Base-by-base conservation (phyloP, 2,329 filamentous ascomycete genomes). In the Teratosphaeriaceae sp. region DNA sequence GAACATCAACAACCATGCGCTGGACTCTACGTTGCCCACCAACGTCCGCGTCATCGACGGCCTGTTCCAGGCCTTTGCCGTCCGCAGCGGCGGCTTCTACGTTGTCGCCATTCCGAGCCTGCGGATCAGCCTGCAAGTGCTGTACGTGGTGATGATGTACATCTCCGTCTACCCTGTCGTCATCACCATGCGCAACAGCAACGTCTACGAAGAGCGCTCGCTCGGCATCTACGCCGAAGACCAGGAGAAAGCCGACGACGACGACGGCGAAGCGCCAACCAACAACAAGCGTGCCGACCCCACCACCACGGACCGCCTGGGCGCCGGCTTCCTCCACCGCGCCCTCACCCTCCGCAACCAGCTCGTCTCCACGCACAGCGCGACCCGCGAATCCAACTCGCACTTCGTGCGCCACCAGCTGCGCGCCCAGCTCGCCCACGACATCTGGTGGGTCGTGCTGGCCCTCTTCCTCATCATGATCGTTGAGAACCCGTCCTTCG, bases 121-220 rank as follows among this genome's bases (percentile, higher is more conserved):
- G 2, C 75, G 72, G 27, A 74, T 78, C 4, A 71, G 68, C 2
- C 69, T 79, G 0, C 78, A 79, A 45, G 70, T 80, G 26, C 70
- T 77, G 24, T 74, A 79, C 44, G 65, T 81, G 0, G 69, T 78
- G 34, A 81, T 82, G 78, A 82, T 82, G 78, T 82, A 80, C 59
- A 79, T 82, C 36, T 73, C 73, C 4, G 72, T 76, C 3, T 79
- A 78, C 45, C 78, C 79, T 0, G 74, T 80, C 23, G 76, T 76
- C 12, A 78, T 82, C 40, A 76, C 70, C 15, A 78, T 82, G 61
- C 72, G 78, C 33, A 72, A 75, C 41, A 74, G 71, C 23, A 80
- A 78, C 48, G 74, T 77, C 3, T 81, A 81, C 57, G 77, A 82
- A 60, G 78, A 81, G 55, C 70, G 72, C 35, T 76, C 74, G 37